Evolutionary conservation across 306 rosid species (phyloP).

Genomic region (Prosopis cineraria): DNA sequence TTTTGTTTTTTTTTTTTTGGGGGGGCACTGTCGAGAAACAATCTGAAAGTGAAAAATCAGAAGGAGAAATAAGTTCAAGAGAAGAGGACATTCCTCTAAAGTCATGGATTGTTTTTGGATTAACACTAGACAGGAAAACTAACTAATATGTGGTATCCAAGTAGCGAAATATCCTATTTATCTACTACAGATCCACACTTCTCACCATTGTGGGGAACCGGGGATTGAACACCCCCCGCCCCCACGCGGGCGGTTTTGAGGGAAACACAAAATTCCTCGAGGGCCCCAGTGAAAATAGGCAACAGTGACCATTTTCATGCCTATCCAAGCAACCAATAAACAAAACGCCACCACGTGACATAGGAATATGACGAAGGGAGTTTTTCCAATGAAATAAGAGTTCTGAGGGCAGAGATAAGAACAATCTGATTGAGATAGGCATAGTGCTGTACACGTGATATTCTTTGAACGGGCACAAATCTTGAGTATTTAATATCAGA

Average conservation of each 20-base stretch:
- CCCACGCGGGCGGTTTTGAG: too few species aligned
- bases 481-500: background rate
- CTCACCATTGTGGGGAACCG: background rate
- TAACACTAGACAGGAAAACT: background rate
- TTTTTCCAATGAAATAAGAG: slow-evolving; percentile 1
- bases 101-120: background rate
- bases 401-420: background rate
- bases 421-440: background rate
- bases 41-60: too few species aligned
- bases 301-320: background rate
- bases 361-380: slow-evolving; percentile 21
- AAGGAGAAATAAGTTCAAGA: background rate
- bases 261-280: background rate
- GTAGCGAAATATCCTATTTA: background rate
- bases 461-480: slow-evolving; percentile 5
- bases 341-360: background rate
- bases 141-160: background rate
- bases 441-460: background rate
- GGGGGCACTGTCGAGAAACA: too few species aligned
- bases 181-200: background rate
- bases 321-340: background rate
- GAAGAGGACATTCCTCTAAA: background rate
- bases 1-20: too few species aligned
- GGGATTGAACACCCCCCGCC: too few species aligned
- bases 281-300: background rate